phyloP scores from a whole-genome alignment of 352 stramenopile species.

The Phytophthora pluvialis region DNA sequence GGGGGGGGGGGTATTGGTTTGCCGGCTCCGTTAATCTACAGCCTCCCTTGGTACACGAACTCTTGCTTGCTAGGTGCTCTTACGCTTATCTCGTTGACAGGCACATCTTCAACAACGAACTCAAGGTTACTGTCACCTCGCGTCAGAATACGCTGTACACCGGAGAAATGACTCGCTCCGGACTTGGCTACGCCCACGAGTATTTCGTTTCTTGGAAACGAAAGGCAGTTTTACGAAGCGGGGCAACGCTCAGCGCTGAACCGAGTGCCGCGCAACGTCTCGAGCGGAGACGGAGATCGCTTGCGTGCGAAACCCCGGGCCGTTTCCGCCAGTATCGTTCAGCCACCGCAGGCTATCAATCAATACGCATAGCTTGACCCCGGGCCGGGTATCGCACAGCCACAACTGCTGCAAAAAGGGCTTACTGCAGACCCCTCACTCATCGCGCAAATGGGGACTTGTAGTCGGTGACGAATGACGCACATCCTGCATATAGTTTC shows the following conservation, averaged over 20 bases:
- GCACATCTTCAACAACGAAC: too few relatives aligned
- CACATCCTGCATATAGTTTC: background rate
- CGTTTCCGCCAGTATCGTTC: constrained; percentile 6
- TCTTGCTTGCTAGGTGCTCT: too few relatives aligned
- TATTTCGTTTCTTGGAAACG: background rate
- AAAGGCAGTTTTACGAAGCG: background rate
- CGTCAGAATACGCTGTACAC: background rate
- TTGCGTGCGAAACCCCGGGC: constrained; percentile 7
- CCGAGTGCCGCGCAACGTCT: constrained; percentile 1
- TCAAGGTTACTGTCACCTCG: too few relatives aligned
- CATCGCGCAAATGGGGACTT: background rate
- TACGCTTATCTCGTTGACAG: background rate
- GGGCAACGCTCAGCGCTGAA: constrained; percentile 4
- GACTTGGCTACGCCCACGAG: background rate
- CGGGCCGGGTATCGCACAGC: background rate
- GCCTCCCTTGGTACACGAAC: too few relatives aligned
- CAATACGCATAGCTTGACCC: background rate
- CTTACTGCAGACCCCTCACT: background rate
- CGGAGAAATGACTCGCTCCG: constrained; percentile 8
- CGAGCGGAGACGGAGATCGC: background rate
- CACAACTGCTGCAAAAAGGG: background rate
- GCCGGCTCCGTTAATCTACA: too few relatives aligned
- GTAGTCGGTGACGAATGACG: background rate
- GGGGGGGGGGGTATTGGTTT: too few relatives aligned
- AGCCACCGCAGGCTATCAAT: background rate